These are phyloP conservation scores for Irpex lacteus DNA, from an alignment of 1,284 basidiomycete species.

Conservation along the genomic window DNA sequence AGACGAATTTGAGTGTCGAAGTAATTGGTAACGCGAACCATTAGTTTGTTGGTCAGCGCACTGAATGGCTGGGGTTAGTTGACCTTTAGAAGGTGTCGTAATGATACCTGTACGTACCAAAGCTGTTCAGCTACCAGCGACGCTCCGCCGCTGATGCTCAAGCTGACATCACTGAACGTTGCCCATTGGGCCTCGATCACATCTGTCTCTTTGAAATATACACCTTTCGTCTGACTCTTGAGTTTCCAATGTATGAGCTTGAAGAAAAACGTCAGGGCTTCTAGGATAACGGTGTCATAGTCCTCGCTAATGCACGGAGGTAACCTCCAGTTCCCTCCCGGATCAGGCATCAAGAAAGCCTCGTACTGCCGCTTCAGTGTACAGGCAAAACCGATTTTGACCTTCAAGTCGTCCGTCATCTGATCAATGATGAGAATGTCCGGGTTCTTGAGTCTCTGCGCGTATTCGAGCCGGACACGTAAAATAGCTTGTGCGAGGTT, in stretches of 20 bases:
- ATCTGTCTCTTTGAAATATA: constrained; percentile 98
- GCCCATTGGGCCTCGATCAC: constrained; percentile 96
- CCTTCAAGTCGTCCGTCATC: constrained; percentile 90
- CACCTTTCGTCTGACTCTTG: constrained; percentile 87
- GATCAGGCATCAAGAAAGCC: constrained; percentile 84
- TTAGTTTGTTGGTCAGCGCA: constrained; percentile 85
- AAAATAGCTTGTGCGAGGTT: constrained; percentile 91
- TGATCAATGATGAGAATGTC: constrained; percentile 93
- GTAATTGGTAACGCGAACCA: constrained; percentile 88
- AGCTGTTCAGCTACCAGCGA: constrained; percentile 92
- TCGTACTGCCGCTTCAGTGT: constrained; percentile 94
- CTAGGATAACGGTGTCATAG: constrained; percentile 88
- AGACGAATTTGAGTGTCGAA: constrained; percentile 93
- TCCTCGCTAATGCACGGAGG: constrained; percentile 86
- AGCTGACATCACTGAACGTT: constrained; percentile 91
- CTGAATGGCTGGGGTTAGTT: constrained; percentile 34
- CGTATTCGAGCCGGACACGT: constrained; percentile 88
- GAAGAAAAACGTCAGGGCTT: constrained; percentile 91
- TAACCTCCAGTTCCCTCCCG: constrained; percentile 84
- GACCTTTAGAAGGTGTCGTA: background rate
- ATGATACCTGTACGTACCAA: constrained; percentile 51
- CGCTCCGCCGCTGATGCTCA: constrained; percentile 88
- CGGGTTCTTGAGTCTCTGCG: constrained; percentile 86
- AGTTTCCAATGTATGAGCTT: constrained; percentile 94
- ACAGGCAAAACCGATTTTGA: constrained; percentile 91